Percentiles rank a stretch among this genome's conserved stretches.
phyloP scores from a whole-genome alignment of 2,329 filamentous ascomycete genomes.

The Microdochium nivale region DNA sequence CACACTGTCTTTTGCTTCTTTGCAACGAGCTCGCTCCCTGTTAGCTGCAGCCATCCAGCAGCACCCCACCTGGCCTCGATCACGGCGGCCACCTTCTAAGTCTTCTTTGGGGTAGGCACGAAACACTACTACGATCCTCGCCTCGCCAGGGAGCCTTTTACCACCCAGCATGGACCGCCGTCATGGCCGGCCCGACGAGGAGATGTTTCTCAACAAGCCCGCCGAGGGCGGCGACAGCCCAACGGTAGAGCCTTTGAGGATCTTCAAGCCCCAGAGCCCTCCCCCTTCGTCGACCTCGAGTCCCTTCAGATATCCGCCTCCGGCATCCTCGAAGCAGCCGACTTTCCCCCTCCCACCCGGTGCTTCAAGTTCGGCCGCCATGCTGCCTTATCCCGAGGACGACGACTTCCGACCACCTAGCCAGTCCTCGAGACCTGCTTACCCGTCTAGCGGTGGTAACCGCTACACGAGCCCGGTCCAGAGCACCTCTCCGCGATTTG shows the following conservation, averaged over 20 bases:
- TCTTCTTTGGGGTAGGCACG: neutral
- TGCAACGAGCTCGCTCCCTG: slow-evolving; percentile 1
- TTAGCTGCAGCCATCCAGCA: neutral
- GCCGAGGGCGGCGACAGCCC: slow-evolving; percentile 57
- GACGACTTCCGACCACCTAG: slow-evolving; percentile 39
- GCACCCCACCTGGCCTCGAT: slow-evolving; percentile 18
- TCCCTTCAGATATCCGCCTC: slow-evolving; percentile 43
- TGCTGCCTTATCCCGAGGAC: slow-evolving; percentile 67
- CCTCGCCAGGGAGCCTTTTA: neutral
- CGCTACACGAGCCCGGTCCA: slow-evolving; percentile 29
- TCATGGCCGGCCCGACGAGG: slow-evolving; percentile 65
- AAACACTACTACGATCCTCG: neutral
- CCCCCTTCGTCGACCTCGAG: slow-evolving; percentile 24
- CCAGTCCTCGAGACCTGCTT: slow-evolving; percentile 27
- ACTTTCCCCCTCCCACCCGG: slow-evolving; percentile 58
- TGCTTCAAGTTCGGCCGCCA: slow-evolving; percentile 60
- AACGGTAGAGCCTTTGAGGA: slow-evolving; percentile 74
- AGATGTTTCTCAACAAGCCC: slow-evolving; percentile 70
- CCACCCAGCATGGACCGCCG: slow-evolving; percentile 35
- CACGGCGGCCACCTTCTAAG: slow-evolving; percentile 8
- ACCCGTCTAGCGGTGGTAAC: slow-evolving; percentile 30
- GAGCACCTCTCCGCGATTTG: slow-evolving; percentile 45
- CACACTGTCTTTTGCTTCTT: slow-evolving; percentile 2
- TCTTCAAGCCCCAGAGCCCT: slow-evolving; percentile 69
- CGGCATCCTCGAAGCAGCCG: slow-evolving; percentile 37